phyloP scores from a whole-genome alignment of 2,329 filamentous ascomycete species.

The Hortaea sp. region DNA sequence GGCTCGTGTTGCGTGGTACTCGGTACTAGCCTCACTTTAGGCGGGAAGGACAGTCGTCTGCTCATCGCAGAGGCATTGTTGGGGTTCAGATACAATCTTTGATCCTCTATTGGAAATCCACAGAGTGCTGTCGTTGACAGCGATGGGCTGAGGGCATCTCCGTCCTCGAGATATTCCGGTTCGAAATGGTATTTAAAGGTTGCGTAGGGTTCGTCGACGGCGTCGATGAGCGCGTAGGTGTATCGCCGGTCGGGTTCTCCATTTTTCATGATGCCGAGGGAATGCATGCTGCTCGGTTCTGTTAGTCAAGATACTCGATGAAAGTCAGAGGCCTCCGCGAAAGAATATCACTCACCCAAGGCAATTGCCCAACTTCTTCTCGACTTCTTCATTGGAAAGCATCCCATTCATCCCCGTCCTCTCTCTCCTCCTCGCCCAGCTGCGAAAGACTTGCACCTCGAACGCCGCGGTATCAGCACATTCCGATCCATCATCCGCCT shows the following conservation, averaged over 20 bases:
- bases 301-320: background rate
- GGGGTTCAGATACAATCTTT: no score
- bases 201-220: conserved; percentile 37
- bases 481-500: conserved; percentile 4
- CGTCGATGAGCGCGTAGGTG: conserved; percentile 40
- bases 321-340: no score
- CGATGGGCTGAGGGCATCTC: background rate
- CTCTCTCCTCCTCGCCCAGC: conserved; percentile 30
- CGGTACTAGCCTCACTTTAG: conserved; percentile 3
- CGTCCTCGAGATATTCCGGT: background rate
- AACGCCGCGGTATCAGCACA: conserved; percentile 18
- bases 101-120: no score
- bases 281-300: background rate
- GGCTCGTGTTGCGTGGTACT: background rate
- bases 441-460: conserved; percentile 34
- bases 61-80: background rate
- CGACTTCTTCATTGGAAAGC: background rate
- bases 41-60: background rate
- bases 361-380: background rate
- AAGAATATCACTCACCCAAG: no score
- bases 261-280: conserved; percentile 18
- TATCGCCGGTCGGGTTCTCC: conserved; percentile 37
- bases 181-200: conserved; percentile 30
- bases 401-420: conserved; percentile 14
- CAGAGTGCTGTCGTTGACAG: no score